Conservation (phyloP, 345 rosid species). For the Salix purpurea region DNA sequence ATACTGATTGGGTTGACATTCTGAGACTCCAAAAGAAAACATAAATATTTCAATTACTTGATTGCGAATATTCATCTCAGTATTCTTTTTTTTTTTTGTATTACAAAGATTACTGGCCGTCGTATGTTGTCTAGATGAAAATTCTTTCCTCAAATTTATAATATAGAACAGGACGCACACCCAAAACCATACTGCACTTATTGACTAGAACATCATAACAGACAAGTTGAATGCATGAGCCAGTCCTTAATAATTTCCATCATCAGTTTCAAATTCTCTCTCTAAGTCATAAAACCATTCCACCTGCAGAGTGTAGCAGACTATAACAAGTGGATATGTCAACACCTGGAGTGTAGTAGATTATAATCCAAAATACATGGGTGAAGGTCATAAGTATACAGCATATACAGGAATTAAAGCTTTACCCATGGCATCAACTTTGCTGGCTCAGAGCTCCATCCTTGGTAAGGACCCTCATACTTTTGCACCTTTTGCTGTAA, state of each 20-base stretch:
- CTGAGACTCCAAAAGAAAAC: neutral
- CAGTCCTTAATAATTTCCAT: neutral
- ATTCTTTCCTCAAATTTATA: neutral
- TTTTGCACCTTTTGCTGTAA: constrained; percentile 35
- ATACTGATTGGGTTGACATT: neutral
- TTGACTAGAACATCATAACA: neutral
- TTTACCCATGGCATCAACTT: constrained; percentile 39
- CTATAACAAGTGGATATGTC: neutral
- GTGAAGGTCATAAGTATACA: neutral
- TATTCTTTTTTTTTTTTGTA: neutral
- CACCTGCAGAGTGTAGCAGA: neutral
- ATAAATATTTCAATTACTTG: neutral
- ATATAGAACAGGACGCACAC: neutral
- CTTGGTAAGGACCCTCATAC: constrained; percentile 26
- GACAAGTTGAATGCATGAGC: neutral
- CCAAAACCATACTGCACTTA: neutral
- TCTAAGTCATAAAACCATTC: neutral
- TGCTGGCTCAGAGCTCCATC: constrained; percentile 24
- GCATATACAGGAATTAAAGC: neutral
- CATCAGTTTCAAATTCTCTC: neutral
- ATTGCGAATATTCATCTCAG: neutral
- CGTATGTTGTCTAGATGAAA: neutral
- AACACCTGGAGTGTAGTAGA: neutral
- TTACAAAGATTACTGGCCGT: neutral
- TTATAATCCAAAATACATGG: neutral